A percentile compares a stretch with the other conserved stretches of the same genome.
Evolutionary conservation across 345 rosid species (phyloP).

Genomic region (Populus euphratica): DNA sequence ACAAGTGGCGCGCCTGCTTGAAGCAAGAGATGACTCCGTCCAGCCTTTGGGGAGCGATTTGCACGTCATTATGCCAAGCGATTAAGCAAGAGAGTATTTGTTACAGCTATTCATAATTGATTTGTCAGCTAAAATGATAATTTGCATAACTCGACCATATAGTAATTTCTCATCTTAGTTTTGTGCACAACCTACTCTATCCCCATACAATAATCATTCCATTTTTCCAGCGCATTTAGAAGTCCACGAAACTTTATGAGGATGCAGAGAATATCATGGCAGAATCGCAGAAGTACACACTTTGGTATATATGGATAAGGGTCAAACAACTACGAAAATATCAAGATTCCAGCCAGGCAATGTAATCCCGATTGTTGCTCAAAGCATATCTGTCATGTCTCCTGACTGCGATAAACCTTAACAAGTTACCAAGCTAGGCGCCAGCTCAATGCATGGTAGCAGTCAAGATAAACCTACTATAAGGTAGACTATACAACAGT

Average conservation of each 20-base stretch:
- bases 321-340: neutral
- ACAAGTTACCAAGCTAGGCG: no score
- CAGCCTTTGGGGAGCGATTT: slow-evolving; percentile 18
- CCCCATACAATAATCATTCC: neutral
- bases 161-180: no score
- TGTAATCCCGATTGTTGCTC: no score
- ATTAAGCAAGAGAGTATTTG: neutral
- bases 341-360: neutral
- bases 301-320: neutral
- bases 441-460: neutral
- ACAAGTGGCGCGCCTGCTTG: slow-evolving; percentile 53
- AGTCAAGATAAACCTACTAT: neutral
- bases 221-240: neutral
- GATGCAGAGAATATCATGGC: neutral
- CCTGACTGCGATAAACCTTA: no score
- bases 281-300: neutral
- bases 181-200: neutral
- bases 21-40: slow-evolving; percentile 37
- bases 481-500: slow-evolving; percentile 21
- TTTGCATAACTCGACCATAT: neutral
- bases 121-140: no score
- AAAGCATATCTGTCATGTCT: no score
- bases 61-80: slow-evolving; percentile 12
- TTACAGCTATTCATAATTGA: no score
- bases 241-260: neutral